Base-by-base conservation (phyloP, 371 early-diverging fungal species). In the Rhizopus delemar region DNA sequence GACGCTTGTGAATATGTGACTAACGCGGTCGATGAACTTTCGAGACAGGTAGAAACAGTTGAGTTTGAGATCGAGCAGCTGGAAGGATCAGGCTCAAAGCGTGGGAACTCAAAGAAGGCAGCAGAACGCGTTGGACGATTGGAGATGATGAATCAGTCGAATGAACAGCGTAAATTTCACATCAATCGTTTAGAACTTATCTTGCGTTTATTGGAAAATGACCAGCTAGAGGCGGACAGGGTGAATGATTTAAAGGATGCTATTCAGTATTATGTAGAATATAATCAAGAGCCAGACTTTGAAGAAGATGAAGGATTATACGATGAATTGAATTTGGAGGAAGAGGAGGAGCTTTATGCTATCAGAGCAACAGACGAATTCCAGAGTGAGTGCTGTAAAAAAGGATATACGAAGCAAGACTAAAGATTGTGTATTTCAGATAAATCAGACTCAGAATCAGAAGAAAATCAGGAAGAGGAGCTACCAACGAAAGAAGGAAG, bases 221-320 rank as follows among this genome's bases (percentile, higher is more conserved):
- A 91, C 41, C 88, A 91, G 48, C 71, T 97, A 28, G 82, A 81
- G 13, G 71, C 89, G 4, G 96, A 96, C 8, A 81, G 63, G 34
- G 53, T 67, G 4, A 62, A 67, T 41, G 63, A 67, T 1, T 48
- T 62, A 11, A 62, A 67, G 36, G 97, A 97, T 39, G 86, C 88
- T 54, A 88, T 98, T n/a, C 84, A 87, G 45, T 96, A 94, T 68
- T 98, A 97, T 69, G 89, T 95, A 2, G 95, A 96, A 45, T 74
- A 71, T 56, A 94, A 94, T 75, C 85, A 88, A 69, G 93, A 95
- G 12, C 89, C 89, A 22, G 93, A 93, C 62, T 96, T 93, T 75
- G 89, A 85, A 45, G 97, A 97, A 63, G 91, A 96, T 63, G 96
- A 95, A 62, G 85, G 76, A 50, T 84, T 98, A 22, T 98, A 98